Percentiles rank a stretch among this genome's conserved stretches.
phyloP scores from a whole-genome alignment of 805 yeast species.

The Metschnikowia shivogae region DNA sequence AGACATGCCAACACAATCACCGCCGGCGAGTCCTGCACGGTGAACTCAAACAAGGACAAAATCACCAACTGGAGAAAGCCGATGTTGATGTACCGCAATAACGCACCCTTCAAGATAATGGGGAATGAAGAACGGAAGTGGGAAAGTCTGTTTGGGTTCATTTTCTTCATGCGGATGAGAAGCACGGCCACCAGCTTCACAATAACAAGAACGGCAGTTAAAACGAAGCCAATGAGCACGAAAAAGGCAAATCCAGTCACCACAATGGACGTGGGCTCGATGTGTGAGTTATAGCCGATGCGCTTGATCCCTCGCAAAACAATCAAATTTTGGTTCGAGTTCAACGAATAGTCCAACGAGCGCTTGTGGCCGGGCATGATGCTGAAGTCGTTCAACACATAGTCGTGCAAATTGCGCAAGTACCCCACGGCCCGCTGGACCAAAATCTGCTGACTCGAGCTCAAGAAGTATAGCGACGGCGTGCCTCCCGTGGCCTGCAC shows the following conservation, averaged over 20 bases:
- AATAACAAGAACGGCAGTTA: conserved; percentile 56
- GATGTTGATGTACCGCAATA: conserved; percentile 74
- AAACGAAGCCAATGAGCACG: conserved; percentile 67
- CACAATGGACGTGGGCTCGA: conserved; percentile 81
- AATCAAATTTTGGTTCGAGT: conserved; percentile 53
- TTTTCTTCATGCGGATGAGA: conserved; percentile 44
- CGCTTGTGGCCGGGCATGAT: conserved; percentile 20
- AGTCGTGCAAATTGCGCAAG: conserved; percentile 22
- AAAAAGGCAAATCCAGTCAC: conserved; percentile 87
- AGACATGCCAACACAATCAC: conserved; percentile 77
- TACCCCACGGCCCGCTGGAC: conserved; percentile 61
- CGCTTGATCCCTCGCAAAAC: conserved; percentile 86
- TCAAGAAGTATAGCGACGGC: conserved; percentile 64
- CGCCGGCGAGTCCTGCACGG: conserved; percentile 78
- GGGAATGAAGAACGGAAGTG: conserved; percentile 55
- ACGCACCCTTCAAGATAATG: conserved; percentile 66
- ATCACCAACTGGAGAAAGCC: conserved; percentile 81
- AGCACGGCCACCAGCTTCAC: conserved; percentile 50
- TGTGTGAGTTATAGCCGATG: conserved; percentile 68
- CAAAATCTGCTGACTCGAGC: conserved; percentile 60
- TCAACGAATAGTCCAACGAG: conserved; percentile 33
- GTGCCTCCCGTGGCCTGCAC: conserved; percentile 86
- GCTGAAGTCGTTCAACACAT: conserved; percentile 13
- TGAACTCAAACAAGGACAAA: conserved; percentile 84
- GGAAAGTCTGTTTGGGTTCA: conserved; percentile 44